A percentile compares a stretch with the other conserved stretches of the same genome.
These are phyloP conservation scores for Mortierella sp. DNA, from an alignment of 371 early-diverging fungal species.

Conservation along the genomic window DNA sequence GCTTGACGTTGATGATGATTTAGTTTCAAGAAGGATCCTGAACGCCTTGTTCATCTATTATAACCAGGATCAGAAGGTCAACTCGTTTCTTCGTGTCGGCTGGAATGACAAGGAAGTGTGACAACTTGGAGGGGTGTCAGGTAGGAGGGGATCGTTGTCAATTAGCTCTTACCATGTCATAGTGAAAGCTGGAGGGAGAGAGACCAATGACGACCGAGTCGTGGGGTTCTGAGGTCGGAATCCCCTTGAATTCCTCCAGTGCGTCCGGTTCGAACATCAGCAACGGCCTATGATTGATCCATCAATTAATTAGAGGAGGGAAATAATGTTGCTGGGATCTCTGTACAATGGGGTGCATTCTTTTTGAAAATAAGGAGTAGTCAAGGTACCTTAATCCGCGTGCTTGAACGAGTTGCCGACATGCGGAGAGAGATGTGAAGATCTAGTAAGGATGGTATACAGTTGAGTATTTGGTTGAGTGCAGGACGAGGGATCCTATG, in stretches of 20 bases:
- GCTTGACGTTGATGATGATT: slow-evolving; percentile 59
- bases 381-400: slow-evolving; percentile 60
- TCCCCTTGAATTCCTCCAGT: slow-evolving; percentile 75
- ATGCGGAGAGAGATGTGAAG: slow-evolving; percentile 86
- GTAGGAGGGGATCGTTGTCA: too few species aligned
- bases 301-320: neutral
- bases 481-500: too few species aligned
- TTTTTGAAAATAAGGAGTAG: neutral
- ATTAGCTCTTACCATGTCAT: slow-evolving; percentile 64
- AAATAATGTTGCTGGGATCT: neutral
- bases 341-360: neutral
- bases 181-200: slow-evolving; percentile 82
- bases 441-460: slow-evolving; percentile 57
- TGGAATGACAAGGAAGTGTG: neutral
- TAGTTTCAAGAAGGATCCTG: slow-evolving; percentile 64
- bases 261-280: slow-evolving; percentile 83
- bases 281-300: slow-evolving; percentile 68
- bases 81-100: neutral
- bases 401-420: slow-evolving; percentile 69
- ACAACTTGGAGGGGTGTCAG: neutral
- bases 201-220: slow-evolving; percentile 87
- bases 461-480: too few species aligned
- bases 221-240: slow-evolving; percentile 70
- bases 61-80: neutral
- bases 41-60: slow-evolving; percentile 76